These are phyloP conservation scores for Debaryomyces fabryi DNA, from an alignment of 1,139 yeast genomes.

Conservation along the genomic window DNA sequence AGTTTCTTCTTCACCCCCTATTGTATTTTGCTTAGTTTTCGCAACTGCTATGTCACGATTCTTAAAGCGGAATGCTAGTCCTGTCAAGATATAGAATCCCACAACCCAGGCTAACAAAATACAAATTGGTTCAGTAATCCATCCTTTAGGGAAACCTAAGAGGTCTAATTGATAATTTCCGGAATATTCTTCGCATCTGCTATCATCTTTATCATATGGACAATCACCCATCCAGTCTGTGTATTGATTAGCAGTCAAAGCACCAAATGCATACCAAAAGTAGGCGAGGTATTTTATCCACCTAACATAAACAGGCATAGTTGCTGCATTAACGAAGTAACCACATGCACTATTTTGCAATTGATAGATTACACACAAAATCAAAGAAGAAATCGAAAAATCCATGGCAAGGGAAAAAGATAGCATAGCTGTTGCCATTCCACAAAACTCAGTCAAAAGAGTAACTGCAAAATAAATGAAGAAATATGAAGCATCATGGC, in stretches of 20 bases:
- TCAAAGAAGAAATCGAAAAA: slow-evolving; percentile 64
- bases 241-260: slow-evolving; percentile 65
- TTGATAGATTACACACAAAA: slow-evolving; percentile 67
- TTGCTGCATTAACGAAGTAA: slow-evolving; percentile 70
- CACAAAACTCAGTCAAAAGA: slow-evolving; percentile 57
- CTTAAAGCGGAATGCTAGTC: slow-evolving; percentile 44
- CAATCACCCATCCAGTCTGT: slow-evolving; percentile 64
- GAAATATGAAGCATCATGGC: slow-evolving; percentile 42
- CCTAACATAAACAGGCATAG: slow-evolving; percentile 83
- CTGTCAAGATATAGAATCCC: slow-evolving; percentile 56
- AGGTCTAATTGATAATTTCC: slow-evolving; percentile 57
- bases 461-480: slow-evolving; percentile 64
- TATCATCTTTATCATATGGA: slow-evolving; percentile 33
- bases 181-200: slow-evolving; percentile 42
- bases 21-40: slow-evolving; percentile 37
- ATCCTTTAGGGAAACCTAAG: slow-evolving; percentile 64
- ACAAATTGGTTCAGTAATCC: slow-evolving; percentile 71
- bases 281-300: slow-evolving; percentile 80
- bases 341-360: slow-evolving; percentile 82
- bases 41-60: slow-evolving; percentile 60
- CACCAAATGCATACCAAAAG: slow-evolving; percentile 80
- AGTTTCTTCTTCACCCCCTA: slow-evolving; percentile 34
- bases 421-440: slow-evolving; percentile 58
- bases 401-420: slow-evolving; percentile 64
- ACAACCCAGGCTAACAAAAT: slow-evolving; percentile 62